A percentile compares a stretch with the other conserved stretches of the same genome.
Evolutionary conservation across 2,329 filamentous ascomycete genomes (phyloP).

Genomic region (Lecanicillium sp.): DNA sequence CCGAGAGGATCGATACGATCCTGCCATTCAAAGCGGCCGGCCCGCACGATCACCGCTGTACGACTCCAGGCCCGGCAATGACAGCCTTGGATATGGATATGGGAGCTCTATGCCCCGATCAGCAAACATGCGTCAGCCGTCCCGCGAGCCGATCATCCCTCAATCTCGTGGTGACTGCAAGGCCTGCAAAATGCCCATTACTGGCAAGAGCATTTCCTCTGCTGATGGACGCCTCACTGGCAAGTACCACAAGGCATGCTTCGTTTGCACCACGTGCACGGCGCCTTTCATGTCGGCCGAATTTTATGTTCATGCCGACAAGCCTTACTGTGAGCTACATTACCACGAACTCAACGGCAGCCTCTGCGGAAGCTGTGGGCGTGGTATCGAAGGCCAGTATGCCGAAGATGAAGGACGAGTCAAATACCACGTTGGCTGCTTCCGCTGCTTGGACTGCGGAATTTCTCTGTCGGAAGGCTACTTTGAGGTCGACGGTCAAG

Average conservation of each 20-base stretch:
- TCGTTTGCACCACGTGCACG: conserved; percentile 79
- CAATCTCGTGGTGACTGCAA: conserved; percentile 69
- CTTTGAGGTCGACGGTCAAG: conserved; percentile 73
- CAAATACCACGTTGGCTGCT: conserved; percentile 84
- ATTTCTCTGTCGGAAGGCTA: conserved; percentile 74
- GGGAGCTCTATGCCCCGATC: conserved; percentile 8
- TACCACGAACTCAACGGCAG: conserved; percentile 90
- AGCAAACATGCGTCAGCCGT: conserved; percentile 23
- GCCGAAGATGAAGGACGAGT: conserved; percentile 69
- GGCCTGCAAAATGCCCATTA: conserved; percentile 70
- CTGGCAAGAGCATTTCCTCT: conserved; percentile 87
- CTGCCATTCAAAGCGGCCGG: conserved; percentile 15
- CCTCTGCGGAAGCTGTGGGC: conserved; percentile 69
- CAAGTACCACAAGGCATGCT: conserved; percentile 91
- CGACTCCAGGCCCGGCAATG: conserved; percentile 9
- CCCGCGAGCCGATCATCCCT: conserved; percentile 29
- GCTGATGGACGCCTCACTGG: conserved; percentile 88
- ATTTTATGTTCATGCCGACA: conserved; percentile 85
- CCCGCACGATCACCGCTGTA: background rate
- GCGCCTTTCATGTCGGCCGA: conserved; percentile 78
- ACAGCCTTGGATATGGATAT: conserved; percentile 10
- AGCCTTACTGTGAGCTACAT: conserved; percentile 84
- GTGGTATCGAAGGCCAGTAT: conserved; percentile 89
- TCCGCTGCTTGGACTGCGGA: conserved; percentile 75
- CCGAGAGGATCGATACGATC: conserved; percentile 13